Conservation (phyloP, 768 basidiomycete species). For the Hortiboletus campestris region DNA sequence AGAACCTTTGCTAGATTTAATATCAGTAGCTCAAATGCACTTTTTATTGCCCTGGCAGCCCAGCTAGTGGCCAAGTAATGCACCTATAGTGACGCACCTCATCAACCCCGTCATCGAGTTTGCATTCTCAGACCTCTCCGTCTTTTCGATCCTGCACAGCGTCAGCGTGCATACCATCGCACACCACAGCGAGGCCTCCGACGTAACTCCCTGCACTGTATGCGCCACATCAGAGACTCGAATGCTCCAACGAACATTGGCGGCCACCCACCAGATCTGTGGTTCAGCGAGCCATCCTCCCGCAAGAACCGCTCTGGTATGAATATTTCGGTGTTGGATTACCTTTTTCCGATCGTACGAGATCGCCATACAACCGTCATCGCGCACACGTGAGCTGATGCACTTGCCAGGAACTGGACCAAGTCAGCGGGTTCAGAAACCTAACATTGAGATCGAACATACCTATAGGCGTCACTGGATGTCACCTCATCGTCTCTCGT, state of each 20-base stretch:
- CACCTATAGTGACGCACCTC: neutral
- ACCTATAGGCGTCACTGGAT: conserved; percentile 28
- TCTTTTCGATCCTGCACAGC: conserved; percentile 10
- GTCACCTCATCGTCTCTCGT: conserved; percentile 34
- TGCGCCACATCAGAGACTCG: neutral
- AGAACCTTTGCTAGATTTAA: neutral
- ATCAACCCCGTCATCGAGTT: conserved; percentile 16
- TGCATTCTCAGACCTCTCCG: conserved; percentile 12
- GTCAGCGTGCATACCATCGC: conserved; percentile 17
- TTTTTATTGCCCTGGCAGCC: conserved; percentile 10
- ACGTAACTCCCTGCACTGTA: conserved; percentile 21
- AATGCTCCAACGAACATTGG: neutral
- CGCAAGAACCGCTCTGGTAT: conserved; percentile 39
- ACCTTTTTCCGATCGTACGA: conserved; percentile 38
- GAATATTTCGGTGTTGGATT: conserved; percentile 34
- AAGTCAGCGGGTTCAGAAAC: neutral
- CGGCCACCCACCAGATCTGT: conserved; percentile 17
- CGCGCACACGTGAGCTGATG: neutral
- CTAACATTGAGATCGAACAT: neutral
- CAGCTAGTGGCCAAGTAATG: no score
- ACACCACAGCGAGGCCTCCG: conserved; percentile 20
- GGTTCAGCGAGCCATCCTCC: conserved; percentile 15
- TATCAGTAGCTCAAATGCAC: conserved; percentile 12
- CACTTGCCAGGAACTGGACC: conserved; percentile 28
- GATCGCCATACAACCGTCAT: conserved; percentile 20